Conservation (phyloP, 1,284 basidiomycete genomes). For the Wolfiporia cocos region DNA sequence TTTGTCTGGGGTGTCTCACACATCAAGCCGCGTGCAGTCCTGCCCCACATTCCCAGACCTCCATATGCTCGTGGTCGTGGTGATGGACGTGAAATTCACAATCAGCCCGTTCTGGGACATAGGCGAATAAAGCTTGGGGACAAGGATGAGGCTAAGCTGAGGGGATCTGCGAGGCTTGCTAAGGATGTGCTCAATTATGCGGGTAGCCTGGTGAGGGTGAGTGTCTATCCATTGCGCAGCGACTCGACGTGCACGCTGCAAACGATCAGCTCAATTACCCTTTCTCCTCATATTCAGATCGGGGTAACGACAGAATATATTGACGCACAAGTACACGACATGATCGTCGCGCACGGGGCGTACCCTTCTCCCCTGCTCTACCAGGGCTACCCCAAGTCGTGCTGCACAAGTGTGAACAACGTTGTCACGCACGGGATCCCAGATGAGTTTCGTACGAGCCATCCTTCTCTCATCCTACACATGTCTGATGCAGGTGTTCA, state of each 20-base stretch:
- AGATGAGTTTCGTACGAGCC: slow-evolving; percentile 50
- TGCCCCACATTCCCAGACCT: slow-evolving; percentile 52
- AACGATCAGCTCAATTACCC: background rate
- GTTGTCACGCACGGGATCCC: slow-evolving; percentile 82
- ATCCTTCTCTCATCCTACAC: background rate
- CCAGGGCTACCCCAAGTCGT: slow-evolving; percentile 77
- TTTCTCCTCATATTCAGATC: slow-evolving; percentile 36
- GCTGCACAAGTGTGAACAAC: slow-evolving; percentile 89
- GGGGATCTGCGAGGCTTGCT: slow-evolving; percentile 58
- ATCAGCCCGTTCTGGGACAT: slow-evolving; percentile 19
- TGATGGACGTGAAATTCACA: slow-evolving; percentile 16
- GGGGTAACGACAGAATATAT: slow-evolving; percentile 73
- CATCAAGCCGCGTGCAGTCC: slow-evolving; percentile 53
- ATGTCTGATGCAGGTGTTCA: background rate
- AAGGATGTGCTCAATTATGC: slow-evolving; percentile 55
- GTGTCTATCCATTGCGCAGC: background rate
- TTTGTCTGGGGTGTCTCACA: slow-evolving; percentile 60
- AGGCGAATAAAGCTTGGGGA: slow-evolving; percentile 50
- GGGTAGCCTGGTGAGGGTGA: slow-evolving; percentile 49
- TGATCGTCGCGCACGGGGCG: slow-evolving; percentile 61
- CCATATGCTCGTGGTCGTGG: slow-evolving; percentile 44
- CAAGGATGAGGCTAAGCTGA: slow-evolving; percentile 49
- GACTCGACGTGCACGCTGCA: background rate
- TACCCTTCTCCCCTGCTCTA: slow-evolving; percentile 89
- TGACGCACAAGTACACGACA: slow-evolving; percentile 66